Base-by-base conservation (phyloP, 768 basidiomycete genomes). In the Auricularia heimuer region DNA sequence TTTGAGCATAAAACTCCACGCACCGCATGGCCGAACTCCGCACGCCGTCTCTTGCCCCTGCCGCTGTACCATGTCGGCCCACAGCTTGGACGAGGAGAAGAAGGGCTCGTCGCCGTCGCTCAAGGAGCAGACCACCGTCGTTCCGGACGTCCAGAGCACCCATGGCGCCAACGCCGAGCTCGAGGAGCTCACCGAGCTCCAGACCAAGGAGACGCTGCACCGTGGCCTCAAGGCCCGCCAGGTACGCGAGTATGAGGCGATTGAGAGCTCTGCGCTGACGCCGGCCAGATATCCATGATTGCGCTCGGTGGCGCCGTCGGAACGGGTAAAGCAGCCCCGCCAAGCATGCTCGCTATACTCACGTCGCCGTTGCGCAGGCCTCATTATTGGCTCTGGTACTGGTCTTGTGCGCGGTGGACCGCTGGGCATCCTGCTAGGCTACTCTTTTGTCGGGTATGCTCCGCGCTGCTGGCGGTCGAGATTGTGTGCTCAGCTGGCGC, bases 191-290 rank as follows among this genome's bases (percentile, higher is more conserved):
- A 51, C 29, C 0, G 63, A 45, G 35, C 56, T 60, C 24, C 56
- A 60, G 56, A 60, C 29, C 14, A n/a, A 29, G 39, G 65, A 77
- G 45, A 78, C 73, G 45, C 72, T 84, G 45, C 81, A 82, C 66
- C 77, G 81, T 51, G 81, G 79, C 35, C 76, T 82, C 79, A 83
- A 75, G 67, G 81, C 81, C 14, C 76, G 81, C 33, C 81, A 83
- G 36, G 66, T 67, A 29, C 33, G 66, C 35, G 42, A 14, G n/a
- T 51, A 7, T 64, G 39, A 7, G 39, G 7, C 39, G 39, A 7
- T 1, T 14, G 39, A 8, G 39, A 51, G 16, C 37, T 47, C 12
- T 12, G 65, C 3, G 33, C 44, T 8, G 34, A 6, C 24, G 24
- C 62, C 12, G 33, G 18, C 34, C n/a, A 69, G 66, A 80, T 82